These are phyloP conservation scores for Hemileccinum impolitum DNA, from an alignment of 768 basidiomycete genomes.

Conservation along the genomic window DNA sequence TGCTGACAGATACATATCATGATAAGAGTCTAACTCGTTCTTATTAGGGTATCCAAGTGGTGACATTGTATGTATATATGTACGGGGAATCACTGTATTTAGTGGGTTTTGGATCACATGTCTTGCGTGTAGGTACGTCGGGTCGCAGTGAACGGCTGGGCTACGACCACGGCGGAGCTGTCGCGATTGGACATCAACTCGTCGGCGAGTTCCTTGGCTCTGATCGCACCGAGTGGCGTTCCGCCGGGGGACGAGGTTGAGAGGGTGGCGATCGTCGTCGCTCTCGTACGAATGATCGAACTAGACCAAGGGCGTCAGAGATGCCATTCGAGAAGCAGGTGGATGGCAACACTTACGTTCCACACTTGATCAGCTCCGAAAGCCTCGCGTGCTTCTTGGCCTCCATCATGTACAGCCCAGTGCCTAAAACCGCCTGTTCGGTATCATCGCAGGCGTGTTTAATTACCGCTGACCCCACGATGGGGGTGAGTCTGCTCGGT, in stretches of 20 bases:
- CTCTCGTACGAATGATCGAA: conserved; percentile 35
- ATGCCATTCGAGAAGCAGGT: conserved; percentile 1
- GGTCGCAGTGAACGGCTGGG: background rate
- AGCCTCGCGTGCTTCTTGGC: conserved; percentile 51
- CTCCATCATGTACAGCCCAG: conserved; percentile 56
- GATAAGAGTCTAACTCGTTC: no score
- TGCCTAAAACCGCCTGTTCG: conserved; percentile 39
- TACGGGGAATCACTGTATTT: background rate
- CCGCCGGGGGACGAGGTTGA: conserved; percentile 14
- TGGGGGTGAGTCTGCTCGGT: background rate
- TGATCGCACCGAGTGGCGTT: conserved; percentile 51
- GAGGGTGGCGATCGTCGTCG: conserved; percentile 28
- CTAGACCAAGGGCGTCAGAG: conserved; percentile 15
- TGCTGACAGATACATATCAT: no score
- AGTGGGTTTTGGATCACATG: background rate
- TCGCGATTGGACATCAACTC: conserved; percentile 11
- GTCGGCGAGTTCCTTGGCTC: conserved; percentile 66
- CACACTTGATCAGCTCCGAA: conserved; percentile 50
- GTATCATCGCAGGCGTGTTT: conserved; percentile 8
- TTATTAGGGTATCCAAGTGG: conserved; percentile 14
- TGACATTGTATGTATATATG: background rate
- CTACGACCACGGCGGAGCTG: background rate
- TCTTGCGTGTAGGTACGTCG: background rate
- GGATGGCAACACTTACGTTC: conserved; percentile 40
- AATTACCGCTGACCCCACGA: conserved; percentile 10